Conservation (phyloP, 2,329 filamentous ascomycete genomes). For the Hymenoscyphus albidus region DNA sequence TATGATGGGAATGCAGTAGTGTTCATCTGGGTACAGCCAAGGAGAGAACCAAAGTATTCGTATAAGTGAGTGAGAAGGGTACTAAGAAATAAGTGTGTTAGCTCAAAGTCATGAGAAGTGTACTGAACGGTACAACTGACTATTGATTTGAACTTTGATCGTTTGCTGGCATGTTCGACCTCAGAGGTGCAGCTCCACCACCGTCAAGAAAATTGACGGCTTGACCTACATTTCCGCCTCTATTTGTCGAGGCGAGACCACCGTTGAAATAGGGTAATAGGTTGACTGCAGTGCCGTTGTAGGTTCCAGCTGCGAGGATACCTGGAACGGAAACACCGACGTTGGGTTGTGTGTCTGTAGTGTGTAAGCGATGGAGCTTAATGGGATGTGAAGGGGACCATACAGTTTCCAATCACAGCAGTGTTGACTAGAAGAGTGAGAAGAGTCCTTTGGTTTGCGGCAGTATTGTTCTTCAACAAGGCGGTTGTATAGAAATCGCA, state of each 20-base stretch:
- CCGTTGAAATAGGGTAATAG: conserved; percentile 59
- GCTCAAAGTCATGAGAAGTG: background rate
- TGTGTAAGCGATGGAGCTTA: conserved; percentile 5
- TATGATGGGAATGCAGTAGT: conserved; percentile 49
- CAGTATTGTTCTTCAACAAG: conserved; percentile 56
- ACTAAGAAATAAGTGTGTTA: conserved; percentile 23
- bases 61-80: conserved; percentile 58
- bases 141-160: conserved; percentile 51
- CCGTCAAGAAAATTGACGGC: conserved; percentile 60
- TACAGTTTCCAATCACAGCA: conserved; percentile 60
- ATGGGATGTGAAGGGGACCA: conserved; percentile 17
- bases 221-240: conserved; percentile 41
- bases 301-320: conserved; percentile 50
- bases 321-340: conserved; percentile 51
- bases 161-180: conserved; percentile 52
- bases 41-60: conserved; percentile 55
- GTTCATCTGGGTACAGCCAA: conserved; percentile 52
- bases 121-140: conserved; percentile 32
- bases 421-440: conserved; percentile 58
- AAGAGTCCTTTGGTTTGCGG: conserved; percentile 53
- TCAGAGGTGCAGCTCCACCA: conserved; percentile 52
- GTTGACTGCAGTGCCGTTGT: conserved; percentile 50
- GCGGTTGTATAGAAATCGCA: conserved; percentile 62
- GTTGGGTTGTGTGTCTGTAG: conserved; percentile 50
- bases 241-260: conserved; percentile 50